Percentiles rank a stretch among this genome's conserved stretches.
phyloP scores from a whole-genome alignment of 805 yeast species.

The Ogataea corticis region DNA sequence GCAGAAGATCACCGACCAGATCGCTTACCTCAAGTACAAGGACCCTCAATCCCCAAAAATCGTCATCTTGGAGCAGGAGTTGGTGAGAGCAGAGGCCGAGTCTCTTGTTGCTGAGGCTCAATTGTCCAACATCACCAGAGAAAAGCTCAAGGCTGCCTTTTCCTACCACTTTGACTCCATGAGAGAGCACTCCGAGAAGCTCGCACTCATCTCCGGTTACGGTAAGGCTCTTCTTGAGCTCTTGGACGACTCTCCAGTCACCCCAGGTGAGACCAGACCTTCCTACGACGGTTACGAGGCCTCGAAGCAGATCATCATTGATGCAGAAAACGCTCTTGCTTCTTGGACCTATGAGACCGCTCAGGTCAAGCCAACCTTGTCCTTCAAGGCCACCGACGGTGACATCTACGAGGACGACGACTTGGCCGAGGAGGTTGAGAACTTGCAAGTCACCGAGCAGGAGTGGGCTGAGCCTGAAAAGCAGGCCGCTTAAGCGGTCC shows the following conservation, averaged over 20 bases:
- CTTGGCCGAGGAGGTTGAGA: constrained; percentile 45
- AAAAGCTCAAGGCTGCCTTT: constrained; percentile 81
- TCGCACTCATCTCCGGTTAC: constrained; percentile 84
- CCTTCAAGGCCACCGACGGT: constrained; percentile 51
- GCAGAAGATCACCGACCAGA: constrained; percentile 80
- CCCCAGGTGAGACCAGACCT: constrained; percentile 91
- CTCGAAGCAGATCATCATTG: constrained; percentile 82
- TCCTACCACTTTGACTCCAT: constrained; percentile 83
- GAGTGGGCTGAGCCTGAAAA: constrained; percentile 30
- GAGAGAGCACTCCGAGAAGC: constrained; percentile 83
- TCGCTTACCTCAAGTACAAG: constrained; percentile 80
- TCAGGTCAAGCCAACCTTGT: constrained; percentile 77
- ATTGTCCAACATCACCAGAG: constrained; percentile 84
- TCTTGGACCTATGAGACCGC: constrained; percentile 85
- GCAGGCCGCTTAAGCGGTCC: constrained; percentile 28
- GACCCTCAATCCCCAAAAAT: constrained; percentile 85
- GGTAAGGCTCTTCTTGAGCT: constrained; percentile 84
- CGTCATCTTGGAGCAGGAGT: constrained; percentile 79
- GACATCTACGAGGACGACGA: constrained; percentile 59
- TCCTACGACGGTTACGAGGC: constrained; percentile 89
- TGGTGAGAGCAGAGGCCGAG: constrained; percentile 91
- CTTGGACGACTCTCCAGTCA: constrained; percentile 80
- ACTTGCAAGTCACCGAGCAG: constrained; percentile 50
- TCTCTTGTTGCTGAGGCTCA: constrained; percentile 91
- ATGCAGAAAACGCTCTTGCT: constrained; percentile 80